Percentiles rank a stretch among this genome's conserved stretches.
Conservation (phyloP, 371 early-diverging fungal species). For the Rhizopus sp. region DNA sequence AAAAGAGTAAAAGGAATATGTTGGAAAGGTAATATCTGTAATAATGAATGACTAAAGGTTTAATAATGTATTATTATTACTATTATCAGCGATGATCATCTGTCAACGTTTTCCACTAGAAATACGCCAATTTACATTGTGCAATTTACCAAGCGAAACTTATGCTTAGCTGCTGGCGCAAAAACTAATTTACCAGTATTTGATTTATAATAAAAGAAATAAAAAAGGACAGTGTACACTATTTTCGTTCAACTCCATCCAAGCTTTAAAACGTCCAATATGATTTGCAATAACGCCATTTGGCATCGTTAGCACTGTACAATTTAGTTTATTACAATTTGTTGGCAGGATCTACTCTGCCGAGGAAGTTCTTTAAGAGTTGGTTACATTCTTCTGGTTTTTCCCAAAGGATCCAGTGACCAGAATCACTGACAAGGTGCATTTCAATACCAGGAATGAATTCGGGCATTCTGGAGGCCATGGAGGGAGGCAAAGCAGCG, state of each 20-base stretch:
- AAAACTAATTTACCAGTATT: too few species aligned
- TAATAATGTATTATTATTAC: too few species aligned
- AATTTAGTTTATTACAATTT: slow-evolving; percentile 68
- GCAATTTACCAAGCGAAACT: too few species aligned
- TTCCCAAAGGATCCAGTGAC: slow-evolving; percentile 56
- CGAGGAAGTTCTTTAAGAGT: slow-evolving; percentile 32
- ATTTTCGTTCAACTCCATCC: too few species aligned
- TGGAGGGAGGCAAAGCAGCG: slow-evolving; percentile 42
- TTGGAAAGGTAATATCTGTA: slow-evolving; percentile 36
- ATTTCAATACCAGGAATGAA: slow-evolving; percentile 39
- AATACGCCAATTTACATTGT: too few species aligned
- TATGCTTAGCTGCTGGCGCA: too few species aligned
- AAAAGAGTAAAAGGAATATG: slow-evolving; percentile 25
- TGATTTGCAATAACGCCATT: too few species aligned
- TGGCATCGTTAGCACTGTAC: slow-evolving; percentile 82
- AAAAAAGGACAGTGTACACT: too few species aligned
- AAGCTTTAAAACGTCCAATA: too few species aligned
- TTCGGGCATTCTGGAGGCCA: slow-evolving; percentile 36
- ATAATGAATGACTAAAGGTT: too few species aligned
- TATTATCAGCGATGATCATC: too few species aligned
- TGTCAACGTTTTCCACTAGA: too few species aligned
- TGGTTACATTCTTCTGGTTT: slow-evolving; percentile 39
- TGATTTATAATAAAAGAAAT: slow-evolving; percentile 13
- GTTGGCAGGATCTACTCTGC: slow-evolving; percentile 28
- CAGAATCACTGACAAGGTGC: slow-evolving; percentile 33